Conservation (phyloP, 352 stramenopile genomes). For the Pythium aquatile region DNA sequence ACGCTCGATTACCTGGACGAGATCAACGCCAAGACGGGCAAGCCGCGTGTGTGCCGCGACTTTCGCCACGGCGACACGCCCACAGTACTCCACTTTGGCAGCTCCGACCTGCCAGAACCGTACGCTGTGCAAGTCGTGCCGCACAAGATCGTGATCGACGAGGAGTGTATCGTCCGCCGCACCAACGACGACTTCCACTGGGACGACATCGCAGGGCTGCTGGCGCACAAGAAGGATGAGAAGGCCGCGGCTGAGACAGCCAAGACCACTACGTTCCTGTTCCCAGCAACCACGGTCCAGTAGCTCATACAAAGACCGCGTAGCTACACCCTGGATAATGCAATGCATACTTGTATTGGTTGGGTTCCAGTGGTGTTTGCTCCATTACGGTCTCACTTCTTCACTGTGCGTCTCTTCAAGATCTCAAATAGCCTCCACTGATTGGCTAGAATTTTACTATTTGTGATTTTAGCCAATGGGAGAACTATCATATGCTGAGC, state of each 20-base stretch:
- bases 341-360: too few relatives aligned
- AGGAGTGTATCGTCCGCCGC: slow-evolving; percentile 42
- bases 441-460: not conserved
- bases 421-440: not conserved
- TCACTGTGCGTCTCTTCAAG: not conserved
- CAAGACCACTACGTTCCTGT: slow-evolving; percentile 26
- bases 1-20: slow-evolving; percentile 50
- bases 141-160: slow-evolving; percentile 50
- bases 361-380: too few relatives aligned
- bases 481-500: not conserved
- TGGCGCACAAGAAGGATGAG: slow-evolving; percentile 46
- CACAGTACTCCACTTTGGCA: slow-evolving; percentile 57
- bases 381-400: not conserved
- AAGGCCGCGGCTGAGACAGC: slow-evolving; percentile 13
- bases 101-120: slow-evolving; percentile 45
- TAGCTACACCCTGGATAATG: not conserved
- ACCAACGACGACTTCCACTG: slow-evolving; percentile 61
- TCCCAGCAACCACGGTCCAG: not conserved
- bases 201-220: slow-evolving; percentile 52
- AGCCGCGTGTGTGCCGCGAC: slow-evolving; percentile 51
- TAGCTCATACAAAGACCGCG: not conserved
- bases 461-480: not conserved
- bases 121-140: slow-evolving; percentile 52
- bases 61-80: slow-evolving; percentile 40
- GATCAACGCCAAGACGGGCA: slow-evolving; percentile 34